Evolutionary conservation across 108 stramenopile genomes (phyloP).

Genomic region (Ochromonas danica): DNA sequence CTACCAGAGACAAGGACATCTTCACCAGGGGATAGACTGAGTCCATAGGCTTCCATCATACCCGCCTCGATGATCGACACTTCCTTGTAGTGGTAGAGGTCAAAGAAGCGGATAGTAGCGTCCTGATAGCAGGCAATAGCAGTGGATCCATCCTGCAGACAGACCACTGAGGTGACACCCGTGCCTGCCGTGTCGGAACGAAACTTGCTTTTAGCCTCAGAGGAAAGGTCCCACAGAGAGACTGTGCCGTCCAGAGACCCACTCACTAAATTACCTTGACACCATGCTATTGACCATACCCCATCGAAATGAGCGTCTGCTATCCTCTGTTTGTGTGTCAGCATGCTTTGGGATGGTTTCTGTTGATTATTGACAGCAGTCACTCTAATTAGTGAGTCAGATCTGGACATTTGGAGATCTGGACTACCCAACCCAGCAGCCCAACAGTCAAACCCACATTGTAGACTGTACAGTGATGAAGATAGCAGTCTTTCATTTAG

Average conservation of each 20-base stretch:
- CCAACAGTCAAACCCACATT: too few species aligned
- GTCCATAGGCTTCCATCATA: not conserved
- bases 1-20: not conserved
- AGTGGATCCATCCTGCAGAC: not conserved
- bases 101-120: not conserved
- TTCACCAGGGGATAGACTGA: conserved; percentile 6
- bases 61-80: not conserved
- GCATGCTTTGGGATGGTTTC: too few species aligned
- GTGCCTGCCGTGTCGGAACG: not conserved
- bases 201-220: not conserved
- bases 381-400: too few species aligned
- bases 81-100: not conserved
- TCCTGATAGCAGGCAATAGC: conserved; percentile 10
- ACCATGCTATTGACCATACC: not conserved
- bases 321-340: too few species aligned
- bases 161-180: not conserved
- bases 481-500: too few species aligned
- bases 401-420: too few species aligned
- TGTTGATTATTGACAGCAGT: too few species aligned
- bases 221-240: not conserved
- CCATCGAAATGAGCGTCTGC: not conserved
- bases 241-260: not conserved
- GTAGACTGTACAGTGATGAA: too few species aligned
- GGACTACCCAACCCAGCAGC: too few species aligned
- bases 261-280: not conserved